Evolutionary conservation across 805 yeast species (phyloP).

Genomic region (Wickerhamomyces bisporus): DNA sequence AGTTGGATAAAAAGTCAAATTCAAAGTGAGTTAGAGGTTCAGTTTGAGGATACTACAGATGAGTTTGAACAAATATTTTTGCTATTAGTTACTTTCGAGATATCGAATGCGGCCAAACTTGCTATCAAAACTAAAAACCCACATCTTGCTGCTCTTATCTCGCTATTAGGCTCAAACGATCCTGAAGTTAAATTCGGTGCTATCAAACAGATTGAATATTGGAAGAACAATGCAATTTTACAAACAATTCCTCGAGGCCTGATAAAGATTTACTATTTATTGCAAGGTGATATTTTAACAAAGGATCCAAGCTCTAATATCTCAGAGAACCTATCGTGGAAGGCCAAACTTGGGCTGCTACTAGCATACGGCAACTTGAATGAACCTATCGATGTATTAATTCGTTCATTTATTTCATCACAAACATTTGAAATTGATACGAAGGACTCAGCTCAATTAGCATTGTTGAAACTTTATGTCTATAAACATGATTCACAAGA

Average conservation of each 20-base stretch:
- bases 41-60: constrained; percentile 31
- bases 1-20: constrained; percentile 53
- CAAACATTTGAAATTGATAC: constrained; percentile 7
- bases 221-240: constrained; percentile 46
- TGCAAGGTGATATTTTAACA: constrained; percentile 46
- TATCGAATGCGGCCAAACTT: constrained; percentile 53
- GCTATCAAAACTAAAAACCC: constrained; percentile 60
- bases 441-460: constrained; percentile 19
- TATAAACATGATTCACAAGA: constrained; percentile 15
- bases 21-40: constrained; percentile 25
- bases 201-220: constrained; percentile 52
- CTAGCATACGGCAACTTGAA: constrained; percentile 59
- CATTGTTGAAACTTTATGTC: constrained; percentile 27
- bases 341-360: constrained; percentile 49
- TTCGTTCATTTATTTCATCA: constrained; percentile 25
- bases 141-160: constrained; percentile 65
- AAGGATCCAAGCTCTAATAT: constrained; percentile 28
- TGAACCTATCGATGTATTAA: constrained; percentile 27
- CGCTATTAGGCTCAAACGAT: constrained; percentile 70
- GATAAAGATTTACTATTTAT: constrained; percentile 55
- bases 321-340: constrained; percentile 56
- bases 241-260: constrained; percentile 48
- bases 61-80: constrained; percentile 48
- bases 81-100: constrained; percentile 46
- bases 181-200: constrained; percentile 53